Evolutionary conservation across 2,329 filamentous ascomycete genomes (phyloP).

Genomic region (Colletotrichum neosansevieriae): DNA sequence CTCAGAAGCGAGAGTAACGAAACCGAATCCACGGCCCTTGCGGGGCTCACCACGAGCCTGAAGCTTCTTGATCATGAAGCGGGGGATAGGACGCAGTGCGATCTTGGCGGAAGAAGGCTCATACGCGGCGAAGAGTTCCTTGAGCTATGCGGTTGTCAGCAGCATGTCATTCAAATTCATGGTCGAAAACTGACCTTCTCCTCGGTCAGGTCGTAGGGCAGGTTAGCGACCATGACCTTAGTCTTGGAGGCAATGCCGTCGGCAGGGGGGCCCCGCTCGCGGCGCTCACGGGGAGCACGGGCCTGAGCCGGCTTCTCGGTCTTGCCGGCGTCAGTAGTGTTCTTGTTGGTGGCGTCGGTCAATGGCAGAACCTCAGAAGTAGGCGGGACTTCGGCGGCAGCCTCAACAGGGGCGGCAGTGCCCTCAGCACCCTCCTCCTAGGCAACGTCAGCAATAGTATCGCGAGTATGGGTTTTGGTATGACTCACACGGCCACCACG

Average conservation of each 20-base stretch:
- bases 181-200: slow-evolving; percentile 79
- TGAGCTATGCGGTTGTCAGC: slow-evolving; percentile 73
- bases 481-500: slow-evolving; percentile 64
- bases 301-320: slow-evolving; percentile 64
- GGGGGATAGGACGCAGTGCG: slow-evolving; percentile 95
- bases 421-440: slow-evolving; percentile 62
- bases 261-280: slow-evolving; percentile 93
- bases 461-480: too few relatives aligned
- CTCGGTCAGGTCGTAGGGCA: slow-evolving; percentile 97
- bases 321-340: slow-evolving; percentile 70
- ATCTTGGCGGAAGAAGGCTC: slow-evolving; percentile 97
- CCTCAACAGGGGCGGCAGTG: slow-evolving; percentile 55
- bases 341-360: slow-evolving; percentile 71
- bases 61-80: slow-evolving; percentile 99
- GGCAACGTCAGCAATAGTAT: slow-evolving; percentile 33
- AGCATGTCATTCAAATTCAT: background rate
- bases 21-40: slow-evolving; percentile 99
- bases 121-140: slow-evolving; percentile 96
- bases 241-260: slow-evolving; percentile 98
- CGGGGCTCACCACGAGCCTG: slow-evolving; percentile 97
- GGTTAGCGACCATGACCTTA: slow-evolving; percentile 99
- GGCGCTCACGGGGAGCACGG: slow-evolving; percentile 70
- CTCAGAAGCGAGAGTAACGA: slow-evolving; percentile 95
- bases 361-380: slow-evolving; percentile 68
- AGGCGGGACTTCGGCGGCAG: slow-evolving; percentile 57